Base-by-base conservation (phyloP, 805 yeast genomes). In the Candida chauliodis region DNA sequence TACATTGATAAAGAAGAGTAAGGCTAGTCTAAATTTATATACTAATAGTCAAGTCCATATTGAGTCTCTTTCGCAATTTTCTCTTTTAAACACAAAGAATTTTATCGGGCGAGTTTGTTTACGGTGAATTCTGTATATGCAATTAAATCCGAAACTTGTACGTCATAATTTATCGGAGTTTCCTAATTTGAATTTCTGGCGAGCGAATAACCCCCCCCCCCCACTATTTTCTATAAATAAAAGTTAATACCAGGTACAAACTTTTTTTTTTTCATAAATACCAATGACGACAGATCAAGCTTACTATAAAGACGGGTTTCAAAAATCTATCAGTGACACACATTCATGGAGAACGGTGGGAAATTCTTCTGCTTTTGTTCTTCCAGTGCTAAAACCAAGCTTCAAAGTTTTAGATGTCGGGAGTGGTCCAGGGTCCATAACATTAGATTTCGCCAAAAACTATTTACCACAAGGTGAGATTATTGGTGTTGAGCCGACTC, bases 361-460 rank as follows among this genome's bases (percentile, higher is more conserved):
- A 8, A 61, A 56, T 37, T 56, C 61, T 6, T 44, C 56, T 2
- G 47, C 46, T 2, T 58, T 47, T 40, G 39, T 62, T 38, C 34
- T 58, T 11, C 56, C 58, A 3, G 46, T 55, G 22, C 32, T 66
- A 20, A 50, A 58, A 40, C 47, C 54, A 4, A 46, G 47, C 11
- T 46, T 48, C 27, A 42, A 45, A 25, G 45, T 67, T 6, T 55
- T 68, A 10, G 74, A 68, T 42, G 68, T 66, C 15, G 73, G 73
- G 8, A 58, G 66, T 45, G 74, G 74, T 0, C 72, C 72, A 3
- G 73, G 71, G 0, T 51, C 69, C 4, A 66, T 68, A 24, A 61
- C 69, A 4, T 30, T 45, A 5, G 70, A 58, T 38, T 42, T 67
- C 16, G 63, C 62, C 13, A 30, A 30, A 24, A 46, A 50, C 24